Conservation (phyloP, 768 basidiomycete species). For the Russula sp. region DNA sequence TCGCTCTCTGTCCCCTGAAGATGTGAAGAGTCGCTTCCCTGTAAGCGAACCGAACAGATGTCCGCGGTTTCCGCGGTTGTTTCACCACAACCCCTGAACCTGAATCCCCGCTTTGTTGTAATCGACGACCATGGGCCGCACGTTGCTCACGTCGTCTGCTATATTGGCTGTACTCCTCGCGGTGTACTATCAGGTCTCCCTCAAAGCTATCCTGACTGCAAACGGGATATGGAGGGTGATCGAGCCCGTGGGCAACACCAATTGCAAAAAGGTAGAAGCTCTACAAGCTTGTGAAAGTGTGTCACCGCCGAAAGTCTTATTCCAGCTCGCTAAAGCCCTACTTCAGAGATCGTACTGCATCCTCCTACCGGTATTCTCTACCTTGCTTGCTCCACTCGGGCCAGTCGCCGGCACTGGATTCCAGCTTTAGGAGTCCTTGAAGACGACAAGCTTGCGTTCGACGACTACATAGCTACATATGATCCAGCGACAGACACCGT, state of each 20-base stretch:
- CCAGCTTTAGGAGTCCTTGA: conserved; percentile 39
- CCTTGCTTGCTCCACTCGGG: conserved; percentile 54
- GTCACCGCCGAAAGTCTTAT: conserved; percentile 22
- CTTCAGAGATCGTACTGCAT: conserved; percentile 53
- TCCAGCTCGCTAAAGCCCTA: not conserved
- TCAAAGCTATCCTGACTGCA: conserved; percentile 40
- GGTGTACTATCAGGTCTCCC: conserved; percentile 42
- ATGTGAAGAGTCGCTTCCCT: not conserved
- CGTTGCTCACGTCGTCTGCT: conserved; percentile 19
- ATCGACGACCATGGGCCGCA: conserved; percentile 9
- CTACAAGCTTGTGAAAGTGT: conserved; percentile 65
- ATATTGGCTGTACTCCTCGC: conserved; percentile 38
- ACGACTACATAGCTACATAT: conserved; percentile 58
- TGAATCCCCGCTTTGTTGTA: no score
- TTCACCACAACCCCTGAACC: no score
- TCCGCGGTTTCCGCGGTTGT: no score
- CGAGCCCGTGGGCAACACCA: conserved; percentile 40
- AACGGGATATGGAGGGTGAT: conserved; percentile 42
- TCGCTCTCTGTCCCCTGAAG: no score
- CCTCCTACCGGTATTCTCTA: conserved; percentile 51
- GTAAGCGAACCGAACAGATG: no score
- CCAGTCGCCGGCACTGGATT: conserved; percentile 45
- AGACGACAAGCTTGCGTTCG: conserved; percentile 34
- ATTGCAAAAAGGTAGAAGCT: conserved; percentile 47
- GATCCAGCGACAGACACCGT: conserved; percentile 42